These are phyloP conservation scores for Drosera capensis DNA, from an alignment of 148 eudicot species.

Conservation along the genomic window DNA sequence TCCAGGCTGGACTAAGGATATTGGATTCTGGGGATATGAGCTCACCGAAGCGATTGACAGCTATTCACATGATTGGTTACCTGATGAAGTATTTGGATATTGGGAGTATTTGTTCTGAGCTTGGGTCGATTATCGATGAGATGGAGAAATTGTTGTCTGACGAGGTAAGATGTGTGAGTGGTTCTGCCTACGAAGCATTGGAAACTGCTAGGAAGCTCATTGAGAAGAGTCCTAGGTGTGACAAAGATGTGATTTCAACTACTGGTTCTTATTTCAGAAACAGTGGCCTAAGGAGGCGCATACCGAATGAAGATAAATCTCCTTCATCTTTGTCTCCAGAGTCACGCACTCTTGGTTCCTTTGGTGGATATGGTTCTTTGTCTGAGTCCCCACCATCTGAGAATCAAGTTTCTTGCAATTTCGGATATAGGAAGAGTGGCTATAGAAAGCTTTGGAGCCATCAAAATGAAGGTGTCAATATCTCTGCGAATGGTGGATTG, in stretches of 20 bases:
- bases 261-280: conserved; percentile 41
- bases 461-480: conserved; percentile 52
- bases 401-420: conserved; percentile 26
- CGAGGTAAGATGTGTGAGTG: conserved; percentile 63
- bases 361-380: conserved; percentile 34
- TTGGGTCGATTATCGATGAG: conserved; percentile 44
- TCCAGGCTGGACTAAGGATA: conserved; percentile 54
- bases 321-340: conserved; percentile 63
- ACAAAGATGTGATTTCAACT: conserved; percentile 32
- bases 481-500: conserved; percentile 70
- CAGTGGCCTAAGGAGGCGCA: conserved; percentile 22
- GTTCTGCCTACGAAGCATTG: conserved; percentile 86
- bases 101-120: conserved; percentile 53
- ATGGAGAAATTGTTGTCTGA: conserved; percentile 86
- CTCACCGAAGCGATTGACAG: conserved; percentile 62
- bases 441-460: conserved; percentile 50
- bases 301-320: conserved; percentile 28
- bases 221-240: conserved; percentile 42
- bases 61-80: conserved; percentile 85
- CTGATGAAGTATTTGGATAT: conserved; percentile 81
- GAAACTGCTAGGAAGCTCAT: conserved; percentile 48
- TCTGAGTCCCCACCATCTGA: conserved; percentile 47
- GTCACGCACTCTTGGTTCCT: conserved; percentile 54
- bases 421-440: conserved; percentile 23
- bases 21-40: conserved; percentile 45